A percentile compares a stretch with the other conserved stretches of the same genome.
Evolutionary conservation across 1,284 basidiomycete genomes (phyloP).

Genomic region (Fomitiporia mediterranea): DNA sequence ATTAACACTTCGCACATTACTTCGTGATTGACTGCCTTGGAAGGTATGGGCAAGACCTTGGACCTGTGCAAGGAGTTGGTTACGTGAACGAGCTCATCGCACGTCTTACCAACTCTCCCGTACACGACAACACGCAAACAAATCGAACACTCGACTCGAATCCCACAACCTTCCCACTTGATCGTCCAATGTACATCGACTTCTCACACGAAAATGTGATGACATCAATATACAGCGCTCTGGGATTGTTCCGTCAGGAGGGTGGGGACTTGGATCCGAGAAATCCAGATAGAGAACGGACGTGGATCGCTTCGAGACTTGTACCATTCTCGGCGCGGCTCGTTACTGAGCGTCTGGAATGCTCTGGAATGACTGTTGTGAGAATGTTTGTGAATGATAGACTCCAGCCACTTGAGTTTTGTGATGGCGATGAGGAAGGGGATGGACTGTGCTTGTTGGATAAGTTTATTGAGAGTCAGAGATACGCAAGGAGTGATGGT

Average conservation of each 20-base stretch:
- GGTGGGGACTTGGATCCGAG: constrained; percentile 38
- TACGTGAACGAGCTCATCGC: constrained; percentile 83
- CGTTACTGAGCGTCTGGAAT: constrained; percentile 57
- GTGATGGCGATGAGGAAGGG: constrained; percentile 41
- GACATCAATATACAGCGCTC: constrained; percentile 68
- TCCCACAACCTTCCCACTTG: constrained; percentile 68
- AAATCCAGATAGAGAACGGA: constrained; percentile 36
- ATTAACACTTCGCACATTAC: not conserved
- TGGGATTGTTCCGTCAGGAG: constrained; percentile 60
- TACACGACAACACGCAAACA: constrained; percentile 68
- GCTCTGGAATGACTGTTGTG: constrained; percentile 42
- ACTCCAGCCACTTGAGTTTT: constrained; percentile 59
- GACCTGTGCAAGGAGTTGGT: constrained; percentile 74
- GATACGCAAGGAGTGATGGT: constrained; percentile 59
- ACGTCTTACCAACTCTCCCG: constrained; percentile 58
- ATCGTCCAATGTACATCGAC: constrained; percentile 63
- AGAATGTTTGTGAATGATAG: constrained; percentile 66
- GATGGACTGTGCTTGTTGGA: constrained; percentile 61
- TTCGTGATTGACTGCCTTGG: not conserved
- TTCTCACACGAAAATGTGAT: constrained; percentile 83
- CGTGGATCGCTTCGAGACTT: constrained; percentile 56
- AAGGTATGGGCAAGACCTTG: constrained; percentile 63
- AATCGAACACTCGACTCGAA: constrained; percentile 72
- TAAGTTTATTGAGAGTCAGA: constrained; percentile 67
- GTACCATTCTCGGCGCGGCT: constrained; percentile 63